Evolutionary conservation across 345 rosid species (phyloP).

Genomic region (Heritiera fomes): DNA sequence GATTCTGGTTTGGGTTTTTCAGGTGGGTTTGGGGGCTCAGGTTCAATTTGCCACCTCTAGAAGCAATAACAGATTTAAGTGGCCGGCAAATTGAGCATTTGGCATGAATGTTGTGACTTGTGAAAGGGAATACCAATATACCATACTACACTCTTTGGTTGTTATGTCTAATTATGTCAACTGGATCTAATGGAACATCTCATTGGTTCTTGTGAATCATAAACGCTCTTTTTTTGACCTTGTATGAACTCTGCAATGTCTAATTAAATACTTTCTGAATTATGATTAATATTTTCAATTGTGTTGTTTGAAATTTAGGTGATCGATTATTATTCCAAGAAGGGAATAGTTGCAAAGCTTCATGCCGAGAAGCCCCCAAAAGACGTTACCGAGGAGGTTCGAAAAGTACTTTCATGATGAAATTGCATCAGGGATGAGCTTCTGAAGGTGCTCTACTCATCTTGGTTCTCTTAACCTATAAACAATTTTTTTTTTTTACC

Average conservation of each 20-base stretch:
- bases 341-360: conserved; percentile 65
- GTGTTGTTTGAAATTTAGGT: conserved; percentile 49
- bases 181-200: background rate
- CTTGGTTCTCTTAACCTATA: conserved; percentile 2
- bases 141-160: background rate
- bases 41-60: background rate
- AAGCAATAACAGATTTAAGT: background rate
- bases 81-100: background rate
- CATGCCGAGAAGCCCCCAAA: conserved; percentile 81
- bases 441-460: background rate
- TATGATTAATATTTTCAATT: background rate
- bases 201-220: background rate
- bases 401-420: conserved; percentile 60
- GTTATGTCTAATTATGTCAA: background rate
- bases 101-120: background rate
- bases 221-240: background rate
- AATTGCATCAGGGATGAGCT: background rate
- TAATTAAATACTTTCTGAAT: background rate
- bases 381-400: conserved; percentile 73
- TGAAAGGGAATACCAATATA: background rate
- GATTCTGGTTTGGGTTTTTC: too few species aligned
- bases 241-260: background rate
- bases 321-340: conserved; percentile 72
- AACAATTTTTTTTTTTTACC: background rate
- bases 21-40: too few species aligned